phyloP scores from a whole-genome alignment of 139 green algal genomes.

The Nannochloris sp. region DNA sequence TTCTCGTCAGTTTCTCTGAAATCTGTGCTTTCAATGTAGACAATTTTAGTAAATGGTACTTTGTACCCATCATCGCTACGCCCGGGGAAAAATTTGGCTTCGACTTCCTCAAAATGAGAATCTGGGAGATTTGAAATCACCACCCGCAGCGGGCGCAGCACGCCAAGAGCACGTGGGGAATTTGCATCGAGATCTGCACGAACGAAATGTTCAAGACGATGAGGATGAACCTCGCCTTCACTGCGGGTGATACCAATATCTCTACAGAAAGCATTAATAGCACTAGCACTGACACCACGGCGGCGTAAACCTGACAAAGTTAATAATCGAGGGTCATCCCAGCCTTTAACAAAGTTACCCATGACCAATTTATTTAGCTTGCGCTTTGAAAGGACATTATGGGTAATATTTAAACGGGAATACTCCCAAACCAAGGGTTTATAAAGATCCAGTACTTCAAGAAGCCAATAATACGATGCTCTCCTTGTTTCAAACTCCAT shows the following conservation, averaged over 20 bases:
- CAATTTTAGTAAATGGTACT: conserved; percentile 66
- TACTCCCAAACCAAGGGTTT: conserved; percentile 98
- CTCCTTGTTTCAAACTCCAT: conserved; percentile 95
- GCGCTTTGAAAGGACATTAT: conserved; percentile 96
- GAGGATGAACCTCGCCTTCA: conserved; percentile 79
- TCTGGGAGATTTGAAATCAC: conserved; percentile 79
- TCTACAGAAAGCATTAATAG: conserved; percentile 94
- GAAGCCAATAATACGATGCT: conserved; percentile 97
- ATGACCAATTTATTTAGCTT: conserved; percentile 92
- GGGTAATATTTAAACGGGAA: conserved; percentile 89
- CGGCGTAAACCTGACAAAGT: conserved; percentile 87
- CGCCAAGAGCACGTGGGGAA: conserved; percentile 68
- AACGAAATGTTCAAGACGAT: conserved; percentile 87
- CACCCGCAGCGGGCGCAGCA: conserved; percentile 80
- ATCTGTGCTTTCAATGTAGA: conserved; percentile 95
- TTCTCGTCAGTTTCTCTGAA: conserved; percentile 85
- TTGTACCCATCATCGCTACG: conserved; percentile 48
- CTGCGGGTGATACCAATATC: conserved; percentile 82
- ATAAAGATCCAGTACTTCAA: conserved; percentile 78
- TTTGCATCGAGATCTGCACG: conserved; percentile 49
- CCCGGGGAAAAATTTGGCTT: conserved; percentile 62
- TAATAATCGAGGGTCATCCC: conserved; percentile 94
- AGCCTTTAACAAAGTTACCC: conserved; percentile 71
- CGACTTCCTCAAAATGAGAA: conserved; percentile 52
- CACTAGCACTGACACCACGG: conserved; percentile 69